phyloP scores from a whole-genome alignment of 2,329 filamentous ascomycete species.

The Botrytis porri region DNA sequence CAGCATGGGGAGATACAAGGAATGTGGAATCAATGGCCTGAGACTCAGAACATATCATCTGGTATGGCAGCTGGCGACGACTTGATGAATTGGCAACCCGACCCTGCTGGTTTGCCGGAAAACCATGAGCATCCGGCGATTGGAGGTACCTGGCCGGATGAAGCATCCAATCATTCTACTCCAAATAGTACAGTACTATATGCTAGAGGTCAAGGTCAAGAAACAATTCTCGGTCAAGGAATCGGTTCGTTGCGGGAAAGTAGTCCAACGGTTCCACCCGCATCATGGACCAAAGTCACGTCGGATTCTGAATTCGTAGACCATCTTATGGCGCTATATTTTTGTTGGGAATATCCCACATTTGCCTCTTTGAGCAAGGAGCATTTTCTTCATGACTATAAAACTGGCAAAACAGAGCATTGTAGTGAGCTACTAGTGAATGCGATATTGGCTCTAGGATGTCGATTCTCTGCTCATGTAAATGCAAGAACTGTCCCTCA shows the following conservation, averaged over 20 bases:
- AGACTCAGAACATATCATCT: background rate
- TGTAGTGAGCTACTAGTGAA: conserved; percentile 44
- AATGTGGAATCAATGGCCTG: conserved; percentile 8
- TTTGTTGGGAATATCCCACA: conserved; percentile 73
- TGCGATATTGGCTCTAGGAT: conserved; percentile 51
- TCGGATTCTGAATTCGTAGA: conserved; percentile 56
- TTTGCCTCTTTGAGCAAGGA: conserved; percentile 64
- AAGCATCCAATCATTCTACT: conserved; percentile 15
- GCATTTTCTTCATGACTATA: conserved; percentile 28
- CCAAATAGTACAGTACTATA: conserved; percentile 23
- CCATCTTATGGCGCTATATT: conserved; percentile 63
- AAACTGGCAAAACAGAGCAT: conserved; percentile 24
- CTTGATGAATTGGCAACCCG: conserved; percentile 36
- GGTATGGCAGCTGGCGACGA: conserved; percentile 22
- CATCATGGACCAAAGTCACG: conserved; percentile 65
- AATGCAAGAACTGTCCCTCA: conserved; percentile 60
- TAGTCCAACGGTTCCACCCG: conserved; percentile 63
- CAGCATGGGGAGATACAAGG: conserved; percentile 24
- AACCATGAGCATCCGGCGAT: conserved; percentile 48
- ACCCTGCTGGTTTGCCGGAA: conserved; percentile 30
- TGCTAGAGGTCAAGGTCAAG: conserved; percentile 46
- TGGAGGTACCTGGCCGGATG: conserved; percentile 39
- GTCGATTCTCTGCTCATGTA: conserved; percentile 66
- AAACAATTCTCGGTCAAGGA: conserved; percentile 56
- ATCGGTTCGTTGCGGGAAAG: conserved; percentile 58